phyloP scores from a whole-genome alignment of 2,329 filamentous ascomycete genomes.

The Aaosphaeria pasadenensis region DNA sequence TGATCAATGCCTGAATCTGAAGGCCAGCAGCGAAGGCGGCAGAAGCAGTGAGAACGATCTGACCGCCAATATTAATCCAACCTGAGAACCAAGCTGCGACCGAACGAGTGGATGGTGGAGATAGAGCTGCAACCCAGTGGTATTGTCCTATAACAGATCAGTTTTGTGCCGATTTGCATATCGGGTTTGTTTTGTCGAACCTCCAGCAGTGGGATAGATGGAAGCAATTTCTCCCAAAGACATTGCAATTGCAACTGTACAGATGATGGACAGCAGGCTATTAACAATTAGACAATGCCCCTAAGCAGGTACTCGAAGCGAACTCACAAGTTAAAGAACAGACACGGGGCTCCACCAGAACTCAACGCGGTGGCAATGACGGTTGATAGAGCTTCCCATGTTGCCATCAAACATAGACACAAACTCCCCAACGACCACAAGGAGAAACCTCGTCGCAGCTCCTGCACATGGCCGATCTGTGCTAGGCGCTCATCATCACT shows the following conservation, averaged over 20 bases:
- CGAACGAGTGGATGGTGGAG: constrained; percentile 30
- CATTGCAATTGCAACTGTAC: constrained; percentile 64
- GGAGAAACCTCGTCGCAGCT: constrained; percentile 39
- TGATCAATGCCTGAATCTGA: constrained; percentile 44
- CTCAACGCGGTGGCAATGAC: constrained; percentile 46
- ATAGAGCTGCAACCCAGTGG: constrained; percentile 45
- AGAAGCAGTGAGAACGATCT: constrained; percentile 47
- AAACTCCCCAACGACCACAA: constrained; percentile 45
- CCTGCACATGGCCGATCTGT: constrained; percentile 19
- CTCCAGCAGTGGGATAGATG: constrained; percentile 68
- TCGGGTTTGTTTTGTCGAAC: constrained; percentile 54
- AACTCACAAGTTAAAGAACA: constrained; percentile 46
- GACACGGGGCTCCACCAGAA: constrained; percentile 46
- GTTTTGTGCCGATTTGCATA: neutral
- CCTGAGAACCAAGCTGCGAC: constrained; percentile 38
- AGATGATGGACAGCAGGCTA: constrained; percentile 43
- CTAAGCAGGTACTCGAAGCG: neutral
- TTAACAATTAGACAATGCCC: neutral
- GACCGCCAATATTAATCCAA: constrained; percentile 48
- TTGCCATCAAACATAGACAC: constrained; percentile 50
- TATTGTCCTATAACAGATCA: constrained; percentile 38
- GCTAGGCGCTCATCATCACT: constrained; percentile 13
- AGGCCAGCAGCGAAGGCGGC: constrained; percentile 48
- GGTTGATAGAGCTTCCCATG: constrained; percentile 50
- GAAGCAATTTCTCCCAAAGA: constrained; percentile 70